Percentiles rank a stretch among this genome's conserved stretches.
phyloP scores from a whole-genome alignment of 176 grass and related monocot species.

The Eragrostis nindensis region DNA sequence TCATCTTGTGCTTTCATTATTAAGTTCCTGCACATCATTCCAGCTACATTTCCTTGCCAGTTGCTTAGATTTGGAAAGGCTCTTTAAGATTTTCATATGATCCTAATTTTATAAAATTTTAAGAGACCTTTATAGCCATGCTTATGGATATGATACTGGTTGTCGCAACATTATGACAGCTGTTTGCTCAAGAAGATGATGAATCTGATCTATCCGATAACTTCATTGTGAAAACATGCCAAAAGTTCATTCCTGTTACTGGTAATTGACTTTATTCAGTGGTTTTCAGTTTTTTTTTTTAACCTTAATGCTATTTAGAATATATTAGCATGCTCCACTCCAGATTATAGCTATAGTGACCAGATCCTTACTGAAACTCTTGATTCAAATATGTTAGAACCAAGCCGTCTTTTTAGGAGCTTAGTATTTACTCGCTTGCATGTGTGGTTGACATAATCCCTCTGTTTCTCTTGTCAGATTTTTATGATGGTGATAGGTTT shows the following conservation, averaged over 20 bases:
- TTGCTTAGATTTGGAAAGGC: background rate
- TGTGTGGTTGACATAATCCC: constrained; percentile 28
- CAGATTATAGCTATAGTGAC: constrained; percentile 18
- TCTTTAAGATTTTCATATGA: constrained; percentile 3
- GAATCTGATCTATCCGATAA: constrained; percentile 93
- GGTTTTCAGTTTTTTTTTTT: constrained; percentile 27
- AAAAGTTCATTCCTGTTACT: constrained; percentile 93
- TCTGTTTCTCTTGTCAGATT: constrained; percentile 63
- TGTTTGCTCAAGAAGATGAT: constrained; percentile 81
- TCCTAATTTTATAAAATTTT: constrained; percentile 7
- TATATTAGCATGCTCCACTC: constrained; percentile 3
- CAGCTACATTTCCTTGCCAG: too few species aligned
- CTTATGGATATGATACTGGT: constrained; percentile 16
- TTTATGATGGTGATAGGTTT: constrained; percentile 82
- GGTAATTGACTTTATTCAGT: constrained; percentile 48
- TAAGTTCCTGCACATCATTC: background rate
- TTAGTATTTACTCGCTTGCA: constrained; percentile 7
- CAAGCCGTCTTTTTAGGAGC: constrained; percentile 3
- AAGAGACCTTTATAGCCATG: background rate
- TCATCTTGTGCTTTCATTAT: constrained; percentile 16
- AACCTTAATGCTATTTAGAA: constrained; percentile 21
- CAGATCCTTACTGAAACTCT: constrained; percentile 23
- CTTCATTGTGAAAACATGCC: constrained; percentile 98
- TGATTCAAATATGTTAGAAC: constrained; percentile 4
- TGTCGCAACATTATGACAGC: constrained; percentile 54